Conservation (phyloP, 2,329 filamentous ascomycete species). For the Colletotrichum abscissum region DNA sequence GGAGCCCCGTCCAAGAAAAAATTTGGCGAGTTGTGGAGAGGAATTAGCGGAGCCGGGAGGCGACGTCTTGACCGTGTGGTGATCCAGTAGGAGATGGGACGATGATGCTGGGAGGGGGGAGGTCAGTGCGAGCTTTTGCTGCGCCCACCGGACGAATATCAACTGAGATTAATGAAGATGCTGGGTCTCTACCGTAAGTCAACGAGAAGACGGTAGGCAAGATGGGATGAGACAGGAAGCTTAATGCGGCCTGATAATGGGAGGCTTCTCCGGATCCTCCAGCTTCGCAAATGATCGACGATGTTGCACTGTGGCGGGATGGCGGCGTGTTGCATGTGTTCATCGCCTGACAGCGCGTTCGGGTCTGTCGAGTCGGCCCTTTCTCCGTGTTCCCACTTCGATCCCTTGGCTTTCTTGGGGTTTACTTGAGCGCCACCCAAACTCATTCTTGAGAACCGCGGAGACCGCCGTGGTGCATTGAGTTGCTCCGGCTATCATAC, state of each 20-base stretch:
- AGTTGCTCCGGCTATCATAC: not conserved
- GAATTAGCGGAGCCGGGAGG: slow-evolving; percentile 12
- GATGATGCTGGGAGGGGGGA: slow-evolving; percentile 1
- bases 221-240: not conserved
- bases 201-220: not conserved
- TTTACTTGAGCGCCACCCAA: not conserved
- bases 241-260: not conserved
- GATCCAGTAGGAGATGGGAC: not conserved
- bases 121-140: not conserved
- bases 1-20: slow-evolving; percentile 1
- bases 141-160: not conserved
- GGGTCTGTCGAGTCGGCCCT: slow-evolving; percentile 10
- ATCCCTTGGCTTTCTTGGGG: not conserved
- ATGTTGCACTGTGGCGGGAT: not conserved
- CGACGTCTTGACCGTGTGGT: slow-evolving; percentile 3
- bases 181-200: too few relatives aligned
- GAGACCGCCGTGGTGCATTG: not conserved
- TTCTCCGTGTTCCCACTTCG: slow-evolving; percentile 8
- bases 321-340: not conserved
- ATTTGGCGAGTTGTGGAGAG: slow-evolving; percentile 13
- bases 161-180: not conserved
- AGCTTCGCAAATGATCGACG: not conserved
- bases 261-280: not conserved
- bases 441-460: not conserved
- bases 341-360: not conserved